These are phyloP conservation scores for Tuber aestivum DNA, from an alignment of 495 filamentous ascomycete genomes.

Conservation along the genomic window DNA sequence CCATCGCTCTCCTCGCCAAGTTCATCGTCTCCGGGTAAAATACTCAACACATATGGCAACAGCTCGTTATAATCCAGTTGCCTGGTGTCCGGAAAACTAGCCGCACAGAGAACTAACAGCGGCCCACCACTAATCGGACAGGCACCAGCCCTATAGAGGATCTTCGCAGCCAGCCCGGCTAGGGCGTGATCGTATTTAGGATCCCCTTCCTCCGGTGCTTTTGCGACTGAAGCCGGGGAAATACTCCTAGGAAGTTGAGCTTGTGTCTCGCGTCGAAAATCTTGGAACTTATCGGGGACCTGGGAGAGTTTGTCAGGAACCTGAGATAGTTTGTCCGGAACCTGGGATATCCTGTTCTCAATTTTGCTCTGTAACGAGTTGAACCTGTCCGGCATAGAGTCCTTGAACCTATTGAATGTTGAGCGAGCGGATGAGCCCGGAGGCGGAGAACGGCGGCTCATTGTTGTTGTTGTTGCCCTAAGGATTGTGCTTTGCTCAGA, in stretches of 20 bases:
- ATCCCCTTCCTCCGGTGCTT: constrained; percentile 26
- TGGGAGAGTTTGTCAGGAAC: constrained; percentile 20
- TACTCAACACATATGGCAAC: constrained; percentile 54
- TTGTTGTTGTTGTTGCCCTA: background rate
- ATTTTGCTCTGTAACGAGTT: constrained; percentile 20
- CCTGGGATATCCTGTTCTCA: constrained; percentile 15
- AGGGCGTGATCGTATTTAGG: constrained; percentile 45
- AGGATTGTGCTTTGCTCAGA: background rate
- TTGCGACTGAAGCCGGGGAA: constrained; percentile 9
- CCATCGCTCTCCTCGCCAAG: constrained; percentile 46
- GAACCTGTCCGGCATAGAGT: constrained; percentile 27
- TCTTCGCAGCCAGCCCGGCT: constrained; percentile 45
- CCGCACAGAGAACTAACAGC: constrained; percentile 52
- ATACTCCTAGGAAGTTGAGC: constrained; percentile 5
- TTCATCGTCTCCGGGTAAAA: constrained; percentile 53
- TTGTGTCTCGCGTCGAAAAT: constrained; percentile 13
- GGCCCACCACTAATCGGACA: constrained; percentile 48
- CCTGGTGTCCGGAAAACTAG: constrained; percentile 52
- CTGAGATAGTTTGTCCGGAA: constrained; percentile 32
- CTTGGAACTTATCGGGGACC: constrained; percentile 25
- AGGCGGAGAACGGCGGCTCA: constrained; percentile 7
- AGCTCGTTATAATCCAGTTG: constrained; percentile 52
- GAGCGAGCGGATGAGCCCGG: constrained; percentile 19
- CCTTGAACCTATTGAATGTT: constrained; percentile 37
- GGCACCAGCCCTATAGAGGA: constrained; percentile 52